Percentiles rank a stretch among this genome's conserved stretches.
Evolutionary conservation across 768 basidiomycete species (phyloP).

Genomic region (Termitomyces eurrhizus): DNA sequence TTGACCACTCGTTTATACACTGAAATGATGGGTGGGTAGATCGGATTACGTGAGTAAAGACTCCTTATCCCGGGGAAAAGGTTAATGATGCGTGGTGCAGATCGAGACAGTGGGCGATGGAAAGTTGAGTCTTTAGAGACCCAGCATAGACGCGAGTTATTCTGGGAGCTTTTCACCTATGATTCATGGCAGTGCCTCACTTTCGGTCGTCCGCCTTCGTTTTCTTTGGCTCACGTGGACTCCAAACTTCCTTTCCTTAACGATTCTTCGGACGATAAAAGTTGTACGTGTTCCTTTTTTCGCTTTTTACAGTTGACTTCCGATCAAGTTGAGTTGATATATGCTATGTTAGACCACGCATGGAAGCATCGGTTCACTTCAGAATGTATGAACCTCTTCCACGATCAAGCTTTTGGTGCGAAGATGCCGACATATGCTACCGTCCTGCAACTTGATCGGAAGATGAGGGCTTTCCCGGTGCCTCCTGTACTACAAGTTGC

Average conservation of each 20-base stretch:
- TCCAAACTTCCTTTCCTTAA: conserved; percentile 54
- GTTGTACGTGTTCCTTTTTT: conserved; percentile 40
- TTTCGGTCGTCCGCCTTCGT: conserved; percentile 67
- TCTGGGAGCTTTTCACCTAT: conserved; percentile 62
- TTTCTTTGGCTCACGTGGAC: conserved; percentile 63
- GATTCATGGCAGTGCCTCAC: conserved; percentile 62
- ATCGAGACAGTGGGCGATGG: conserved; percentile 70
- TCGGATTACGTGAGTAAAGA: conserved; percentile 58
- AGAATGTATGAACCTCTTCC: conserved; percentile 65
- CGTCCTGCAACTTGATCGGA: conserved; percentile 63
- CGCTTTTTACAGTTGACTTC: background rate
- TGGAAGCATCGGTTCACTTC: conserved; percentile 71
- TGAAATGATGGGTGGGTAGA: conserved; percentile 32
- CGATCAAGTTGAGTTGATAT: conserved; percentile 2
- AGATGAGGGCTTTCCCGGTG: conserved; percentile 64
- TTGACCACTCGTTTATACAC: conserved; percentile 6
- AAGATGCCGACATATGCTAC: conserved; percentile 66
- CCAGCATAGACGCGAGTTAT: conserved; percentile 58
- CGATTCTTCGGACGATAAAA: conserved; percentile 49
- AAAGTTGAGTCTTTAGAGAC: conserved; percentile 57
- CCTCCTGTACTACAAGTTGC: conserved; percentile 63
- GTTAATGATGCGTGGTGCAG: conserved; percentile 28
- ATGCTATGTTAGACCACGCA: conserved; percentile 41
- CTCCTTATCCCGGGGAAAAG: background rate
- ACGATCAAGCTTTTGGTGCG: conserved; percentile 70